phyloP scores from a whole-genome alignment of 1,139 yeast genomes.

The Sugiyamaella sp. region DNA sequence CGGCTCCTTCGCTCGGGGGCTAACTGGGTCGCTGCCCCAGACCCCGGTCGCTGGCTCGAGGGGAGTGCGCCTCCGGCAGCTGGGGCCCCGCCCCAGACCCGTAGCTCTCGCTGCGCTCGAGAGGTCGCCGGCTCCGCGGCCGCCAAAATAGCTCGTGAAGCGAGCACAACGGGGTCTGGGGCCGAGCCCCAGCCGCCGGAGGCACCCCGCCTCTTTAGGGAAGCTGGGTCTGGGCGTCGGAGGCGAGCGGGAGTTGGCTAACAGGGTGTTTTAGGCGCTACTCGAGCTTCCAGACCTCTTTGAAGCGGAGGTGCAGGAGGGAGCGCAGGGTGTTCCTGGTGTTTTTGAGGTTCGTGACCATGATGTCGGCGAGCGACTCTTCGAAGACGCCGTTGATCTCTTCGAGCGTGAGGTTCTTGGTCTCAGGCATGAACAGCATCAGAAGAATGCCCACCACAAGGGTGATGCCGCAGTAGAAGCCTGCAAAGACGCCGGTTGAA shows the following conservation, averaged over 20 bases:
- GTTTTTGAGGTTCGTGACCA: not conserved
- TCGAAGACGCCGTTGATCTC: conserved; percentile 57
- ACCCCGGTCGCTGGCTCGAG: no score
- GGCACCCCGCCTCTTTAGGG: not conserved
- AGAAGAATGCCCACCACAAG: conserved; percentile 24
- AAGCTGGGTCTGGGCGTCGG: no score
- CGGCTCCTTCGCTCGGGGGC: no score
- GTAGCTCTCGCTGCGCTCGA: not conserved
- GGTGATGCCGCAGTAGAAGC: conserved; percentile 18
- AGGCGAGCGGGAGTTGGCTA: no score
- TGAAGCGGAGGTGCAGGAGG: not conserved
- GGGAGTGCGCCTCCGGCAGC: conserved; percentile 2
- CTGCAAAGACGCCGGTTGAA: conserved; percentile 25
- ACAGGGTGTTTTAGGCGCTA: no score
- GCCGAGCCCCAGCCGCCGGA: not conserved
- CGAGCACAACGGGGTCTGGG: conserved; percentile 2
- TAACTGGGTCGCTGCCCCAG: no score
- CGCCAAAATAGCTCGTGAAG: not conserved
- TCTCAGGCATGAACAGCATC: conserved; percentile 57
- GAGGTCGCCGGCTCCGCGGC: no score
- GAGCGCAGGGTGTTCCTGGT: not conserved
- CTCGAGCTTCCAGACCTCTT: not conserved
- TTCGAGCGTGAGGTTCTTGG: conserved; percentile 60
- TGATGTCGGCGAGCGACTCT: conserved; percentile 13
- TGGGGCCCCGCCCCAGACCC: conserved; percentile 1